Evolutionary conservation across 2,329 filamentous ascomycete species (phyloP).

Genomic region (Fusarium kyushuense): DNA sequence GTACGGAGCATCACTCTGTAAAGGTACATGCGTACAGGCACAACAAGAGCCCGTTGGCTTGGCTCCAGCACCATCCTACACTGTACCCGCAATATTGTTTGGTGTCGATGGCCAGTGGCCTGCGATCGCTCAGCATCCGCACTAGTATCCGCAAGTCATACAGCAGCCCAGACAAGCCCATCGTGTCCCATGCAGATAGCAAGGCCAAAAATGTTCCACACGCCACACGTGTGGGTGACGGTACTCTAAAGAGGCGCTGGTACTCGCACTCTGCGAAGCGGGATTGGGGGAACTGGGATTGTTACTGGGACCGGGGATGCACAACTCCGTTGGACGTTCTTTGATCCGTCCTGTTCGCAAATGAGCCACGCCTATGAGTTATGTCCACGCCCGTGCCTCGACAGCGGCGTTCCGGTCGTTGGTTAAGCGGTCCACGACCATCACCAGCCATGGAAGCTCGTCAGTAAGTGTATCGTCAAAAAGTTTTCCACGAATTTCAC

Average conservation of each 20-base stretch:
- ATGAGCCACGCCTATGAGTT: conserved; percentile 40
- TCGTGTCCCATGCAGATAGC: conserved; percentile 45
- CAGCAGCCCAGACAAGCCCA: conserved; percentile 39
- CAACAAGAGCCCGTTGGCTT: conserved; percentile 44
- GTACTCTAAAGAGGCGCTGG: conserved; percentile 40
- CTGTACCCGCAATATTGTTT: conserved; percentile 41
- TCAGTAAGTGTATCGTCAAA: conserved; percentile 19
- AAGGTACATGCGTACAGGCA: not conserved
- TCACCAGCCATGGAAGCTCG: conserved; percentile 6
- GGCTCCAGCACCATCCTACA: conserved; percentile 40
- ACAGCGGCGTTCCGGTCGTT: conserved; percentile 36
- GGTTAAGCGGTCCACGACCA: conserved; percentile 31
- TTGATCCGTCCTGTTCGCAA: conserved; percentile 46
- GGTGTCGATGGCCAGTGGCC: conserved; percentile 43
- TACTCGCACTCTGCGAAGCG: conserved; percentile 42
- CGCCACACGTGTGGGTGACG: conserved; percentile 46
- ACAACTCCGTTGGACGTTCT: conserved; percentile 40
- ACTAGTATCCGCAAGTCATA: conserved; percentile 50
- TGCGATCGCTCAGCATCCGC: conserved; percentile 45
- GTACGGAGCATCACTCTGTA: not conserved
- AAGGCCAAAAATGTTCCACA: conserved; percentile 44
- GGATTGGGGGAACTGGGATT: conserved; percentile 27
- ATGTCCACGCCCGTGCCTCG: conserved; percentile 27
- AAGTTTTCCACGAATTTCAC: conserved; percentile 33
- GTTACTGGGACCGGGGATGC: conserved; percentile 20